Evolutionary conservation across 2,329 filamentous ascomycete species (phyloP), one percentile per base, ranked within the genome.

Genomic region (Zelopaecilomyces penicillatus): DNA sequence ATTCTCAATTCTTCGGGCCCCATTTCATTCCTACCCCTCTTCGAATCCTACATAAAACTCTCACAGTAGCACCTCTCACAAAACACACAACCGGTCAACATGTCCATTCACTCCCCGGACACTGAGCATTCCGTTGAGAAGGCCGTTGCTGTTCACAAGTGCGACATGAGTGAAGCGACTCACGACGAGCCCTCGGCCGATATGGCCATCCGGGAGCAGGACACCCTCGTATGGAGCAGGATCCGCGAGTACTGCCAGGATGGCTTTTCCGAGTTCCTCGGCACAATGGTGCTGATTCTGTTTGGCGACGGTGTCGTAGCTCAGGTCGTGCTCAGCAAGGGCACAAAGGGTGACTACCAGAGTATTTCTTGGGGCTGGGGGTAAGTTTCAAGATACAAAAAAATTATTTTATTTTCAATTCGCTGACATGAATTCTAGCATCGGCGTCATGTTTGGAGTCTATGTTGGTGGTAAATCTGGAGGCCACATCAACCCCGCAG

Each of bases 301-400:
- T 87, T 87, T 54, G 83, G 83, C 4, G 76, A 86, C 49, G 82
- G 80, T n/a, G 78, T 78, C 44, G 79, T 86, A 19, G 83, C 83
- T 3, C 83, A 87, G 59, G 82, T 85, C 1, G 65, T 79, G 0
- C 69, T 87, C 9, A 81, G 76, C 46, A 60, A 59, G 4, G 60
- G 56, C 28, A 57, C 57, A 10, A 75, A 72, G 54, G 75, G 75
- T 36, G 58, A 68, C 47, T 73, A 72, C 49, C 65, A 71, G 54
- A 71, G 67, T 46, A 73, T 74, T 45, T 69, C 66, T 4, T 73
- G 70, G 67, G 69, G 69, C 32, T 74, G 68, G 68, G 70, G 68
- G 67, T 72, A 59, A 65, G 68, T 33, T 8, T 33, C 30, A 10
- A 37, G 10, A 9, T n/a, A 4, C 34, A 11, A n/a, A n/a, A n/a